These are phyloP conservation scores for Paragyromitra xinjiangensis DNA, from an alignment of 495 filamentous ascomycete genomes.

Conservation along the genomic window DNA sequence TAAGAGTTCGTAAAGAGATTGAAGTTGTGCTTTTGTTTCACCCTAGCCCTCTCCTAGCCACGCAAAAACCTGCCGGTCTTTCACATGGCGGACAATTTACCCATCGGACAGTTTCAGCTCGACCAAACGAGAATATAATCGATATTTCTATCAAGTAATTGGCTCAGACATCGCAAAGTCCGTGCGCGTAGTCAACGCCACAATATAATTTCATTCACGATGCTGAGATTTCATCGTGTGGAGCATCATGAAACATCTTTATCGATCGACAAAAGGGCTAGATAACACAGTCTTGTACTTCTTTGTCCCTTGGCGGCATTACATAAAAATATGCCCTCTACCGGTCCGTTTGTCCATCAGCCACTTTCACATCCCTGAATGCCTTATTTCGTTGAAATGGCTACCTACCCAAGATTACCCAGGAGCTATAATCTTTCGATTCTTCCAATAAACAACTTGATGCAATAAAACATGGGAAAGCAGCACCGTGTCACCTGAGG, in stretches of 20 bases:
- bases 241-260: background rate
- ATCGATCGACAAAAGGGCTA: background rate
- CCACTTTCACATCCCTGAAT: conserved; percentile 7
- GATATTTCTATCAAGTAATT: background rate
- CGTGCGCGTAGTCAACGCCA: conserved; percentile 16
- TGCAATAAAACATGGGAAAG: conserved; percentile 8
- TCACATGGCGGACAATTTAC: conserved; percentile 16
- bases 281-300: background rate
- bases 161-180: background rate
- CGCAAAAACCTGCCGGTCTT: conserved; percentile 4
- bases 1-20: background rate
- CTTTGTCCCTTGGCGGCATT: background rate
- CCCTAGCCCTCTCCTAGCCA: conserved; percentile 7
- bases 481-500: conserved; percentile 7
- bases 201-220: conserved; percentile 14
- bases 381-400: background rate
- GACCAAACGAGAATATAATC: conserved; percentile 11
- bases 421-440: conserved; percentile 7
- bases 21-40: background rate
- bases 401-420: background rate
- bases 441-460: background rate
- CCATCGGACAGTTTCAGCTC: conserved; percentile 25
- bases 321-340: conserved; percentile 1
- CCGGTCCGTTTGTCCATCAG: background rate
- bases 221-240: conserved; percentile 1